These are phyloP conservation scores for Aspergillus sp. DNA, from an alignment of 2,329 filamentous ascomycete genomes.

Conservation along the genomic window DNA sequence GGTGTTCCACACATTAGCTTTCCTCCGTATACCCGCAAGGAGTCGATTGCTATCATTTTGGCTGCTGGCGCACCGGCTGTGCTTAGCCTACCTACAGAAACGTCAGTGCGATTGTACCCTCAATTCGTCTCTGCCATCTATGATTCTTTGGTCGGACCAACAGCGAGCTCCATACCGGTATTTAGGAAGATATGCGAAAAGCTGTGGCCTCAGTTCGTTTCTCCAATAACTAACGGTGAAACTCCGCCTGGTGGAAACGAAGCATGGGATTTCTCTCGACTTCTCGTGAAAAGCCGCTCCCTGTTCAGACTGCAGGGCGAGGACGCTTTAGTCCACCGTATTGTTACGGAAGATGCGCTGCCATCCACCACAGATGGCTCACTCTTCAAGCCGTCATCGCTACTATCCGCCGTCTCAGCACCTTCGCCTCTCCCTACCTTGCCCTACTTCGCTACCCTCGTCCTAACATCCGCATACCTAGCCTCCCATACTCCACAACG, in stretches of 20 bases:
- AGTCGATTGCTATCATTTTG: slow-evolving; percentile 77
- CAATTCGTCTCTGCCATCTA: slow-evolving; percentile 82
- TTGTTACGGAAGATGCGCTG: slow-evolving; percentile 33
- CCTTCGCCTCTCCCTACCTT: slow-evolving; percentile 38
- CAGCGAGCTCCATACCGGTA: slow-evolving; percentile 73
- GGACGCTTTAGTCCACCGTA: slow-evolving; percentile 42
- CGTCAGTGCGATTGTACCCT: slow-evolving; percentile 44
- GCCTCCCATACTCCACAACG: slow-evolving; percentile 48
- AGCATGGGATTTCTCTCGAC: slow-evolving; percentile 77
- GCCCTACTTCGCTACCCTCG: slow-evolving; percentile 48
- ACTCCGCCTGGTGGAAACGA: slow-evolving; percentile 40
- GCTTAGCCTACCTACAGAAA: slow-evolving; percentile 29
- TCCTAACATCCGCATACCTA: slow-evolving; percentile 49
- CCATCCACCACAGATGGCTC: slow-evolving; percentile 8
- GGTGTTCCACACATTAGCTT: slow-evolving; percentile 79
- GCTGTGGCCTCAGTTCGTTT: slow-evolving; percentile 83
- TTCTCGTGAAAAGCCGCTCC: slow-evolving; percentile 60
- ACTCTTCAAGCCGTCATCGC: slow-evolving; percentile 17
- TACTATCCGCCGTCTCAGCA: slow-evolving; percentile 21
- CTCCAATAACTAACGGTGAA: slow-evolving; percentile 72
- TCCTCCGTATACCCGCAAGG: slow-evolving; percentile 75
- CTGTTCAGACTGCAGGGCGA: slow-evolving; percentile 50
- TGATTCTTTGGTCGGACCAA: slow-evolving; percentile 79
- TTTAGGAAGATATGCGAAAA: slow-evolving; percentile 69
- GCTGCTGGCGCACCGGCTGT: slow-evolving; percentile 46